A percentile compares a stretch with the other conserved stretches of the same genome.
phyloP scores from a whole-genome alignment of 768 basidiomycete species.

The Lactarius pseudohatsudake region DNA sequence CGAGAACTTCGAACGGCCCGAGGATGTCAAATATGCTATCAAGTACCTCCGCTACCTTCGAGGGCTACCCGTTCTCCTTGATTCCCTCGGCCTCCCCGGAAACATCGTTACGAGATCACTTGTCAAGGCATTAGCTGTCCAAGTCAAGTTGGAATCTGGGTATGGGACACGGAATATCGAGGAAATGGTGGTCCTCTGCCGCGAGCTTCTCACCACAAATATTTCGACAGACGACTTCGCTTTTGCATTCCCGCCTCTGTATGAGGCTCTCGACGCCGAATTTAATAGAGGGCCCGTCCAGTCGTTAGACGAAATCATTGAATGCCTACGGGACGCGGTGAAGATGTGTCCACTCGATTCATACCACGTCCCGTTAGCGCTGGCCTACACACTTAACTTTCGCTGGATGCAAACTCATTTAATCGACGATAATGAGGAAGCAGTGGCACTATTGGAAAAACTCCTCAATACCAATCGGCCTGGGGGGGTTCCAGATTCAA shows the following conservation, averaged over 20 bases:
- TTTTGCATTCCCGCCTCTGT: too few relatives aligned
- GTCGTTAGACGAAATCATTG: not conserved
- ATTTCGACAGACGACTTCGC: not conserved
- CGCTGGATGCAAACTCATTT: not conserved
- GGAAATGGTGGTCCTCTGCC: not conserved
- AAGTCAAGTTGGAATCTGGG: not conserved
- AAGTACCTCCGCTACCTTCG: conserved; percentile 36
- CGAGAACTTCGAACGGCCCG: not conserved
- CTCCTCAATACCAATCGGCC: not conserved
- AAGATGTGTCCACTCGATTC: not conserved
- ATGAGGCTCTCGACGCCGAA: too few relatives aligned
- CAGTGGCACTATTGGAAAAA: not conserved
- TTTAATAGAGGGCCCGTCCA: not conserved
- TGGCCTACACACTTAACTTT: not conserved
- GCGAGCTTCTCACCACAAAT: not conserved
- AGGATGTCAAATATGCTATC: not conserved
- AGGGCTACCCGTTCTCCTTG: not conserved
- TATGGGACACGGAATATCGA: not conserved
- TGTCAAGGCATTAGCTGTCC: not conserved
- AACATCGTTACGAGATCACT: not conserved
- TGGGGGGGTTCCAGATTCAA: not conserved
- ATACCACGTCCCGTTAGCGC: not conserved
- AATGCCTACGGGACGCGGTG: not conserved
- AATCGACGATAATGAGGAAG: not conserved
- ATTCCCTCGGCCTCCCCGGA: not conserved